Evolutionary conservation across 2,329 filamentous ascomycete species (phyloP), one percentile per base, ranked within the genome.

Genomic region (Hymenotorrendiella dingleyae): DNA sequence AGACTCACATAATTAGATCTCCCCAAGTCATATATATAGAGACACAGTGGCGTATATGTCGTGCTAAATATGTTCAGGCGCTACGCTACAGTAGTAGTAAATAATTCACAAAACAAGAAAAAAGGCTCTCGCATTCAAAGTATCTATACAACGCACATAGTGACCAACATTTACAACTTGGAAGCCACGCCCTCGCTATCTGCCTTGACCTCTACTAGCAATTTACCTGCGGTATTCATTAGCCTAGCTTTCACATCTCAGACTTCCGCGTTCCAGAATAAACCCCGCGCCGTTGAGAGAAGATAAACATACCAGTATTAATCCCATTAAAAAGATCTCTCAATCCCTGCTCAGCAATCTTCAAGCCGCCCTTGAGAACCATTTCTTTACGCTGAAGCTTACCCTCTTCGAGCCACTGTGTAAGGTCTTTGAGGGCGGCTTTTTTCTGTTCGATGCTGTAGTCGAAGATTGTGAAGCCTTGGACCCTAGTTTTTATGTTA

Each of bases 381-480:
- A 80, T 82, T 63, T 88, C 82, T 60, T 81, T 80, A 44, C 79
- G 67, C 72, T 85, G 78, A 49, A 90, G 63, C 66, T 81, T 86
- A 37, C 85, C 85, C 59, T 86, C 78, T 2, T 68, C 66, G n/a
- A 87, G 59, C 84, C 84, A 89, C 49, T 74, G 62, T 1, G 72
- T 72, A 11, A 89, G 66, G 54, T 87, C 71, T 57, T 73, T 67
- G 52, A 74, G 64, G 1, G 82, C 85, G 30, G 65, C 61, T 0
- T 70, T 57, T 58, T 74, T 84, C 55, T 82, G 70, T 40, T 73
- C 66, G n/a, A n/a, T n/a, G 4, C 62, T 64, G 56, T 73, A 86
- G 60, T 89, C 85, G 42, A 85, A 76, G 36, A 87, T 74, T 48
- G 89, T 82, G 64, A 90, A 89, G 0, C 82, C 82, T 64, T 83